A percentile compares a stretch with the other conserved stretches of the same genome.
Evolutionary conservation across 139 green algal species (phyloP).

Genomic region (Deuterostichococcus epilithicus): DNA sequence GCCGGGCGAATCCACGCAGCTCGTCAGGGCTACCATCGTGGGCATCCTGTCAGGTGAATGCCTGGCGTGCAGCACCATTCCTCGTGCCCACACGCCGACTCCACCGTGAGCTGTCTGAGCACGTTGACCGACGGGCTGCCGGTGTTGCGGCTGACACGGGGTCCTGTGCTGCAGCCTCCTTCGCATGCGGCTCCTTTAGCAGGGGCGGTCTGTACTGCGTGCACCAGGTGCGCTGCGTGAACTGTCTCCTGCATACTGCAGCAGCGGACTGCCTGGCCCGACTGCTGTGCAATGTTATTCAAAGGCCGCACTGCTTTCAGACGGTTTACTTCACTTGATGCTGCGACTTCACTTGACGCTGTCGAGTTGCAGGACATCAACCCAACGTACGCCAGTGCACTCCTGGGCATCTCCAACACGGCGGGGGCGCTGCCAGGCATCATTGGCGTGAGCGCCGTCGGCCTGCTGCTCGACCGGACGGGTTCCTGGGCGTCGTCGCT

Average conservation of each 20-base stretch:
- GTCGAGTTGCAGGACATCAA: slow-evolving; percentile 52
- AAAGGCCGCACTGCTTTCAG: no score
- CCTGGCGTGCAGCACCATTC: background rate
- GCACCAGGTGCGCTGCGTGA: slow-evolving; percentile 49
- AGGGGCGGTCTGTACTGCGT: slow-evolving; percentile 80
- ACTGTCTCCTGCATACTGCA: background rate
- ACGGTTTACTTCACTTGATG: background rate
- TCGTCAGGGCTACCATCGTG: slow-evolving; percentile 31
- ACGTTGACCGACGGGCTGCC: no score
- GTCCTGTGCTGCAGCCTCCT: slow-evolving; percentile 14
- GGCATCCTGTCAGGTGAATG: slow-evolving; percentile 27
- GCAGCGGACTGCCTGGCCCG: background rate
- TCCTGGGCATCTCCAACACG: slow-evolving; percentile 78
- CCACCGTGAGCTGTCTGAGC: no score
- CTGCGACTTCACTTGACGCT: background rate
- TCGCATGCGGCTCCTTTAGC: slow-evolving; percentile 60
- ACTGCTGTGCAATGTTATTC: background rate
- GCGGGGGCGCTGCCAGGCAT: slow-evolving; percentile 68
- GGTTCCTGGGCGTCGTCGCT: slow-evolving; percentile 43
- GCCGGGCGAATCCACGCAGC: slow-evolving; percentile 8
- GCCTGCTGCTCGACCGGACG: slow-evolving; percentile 54
- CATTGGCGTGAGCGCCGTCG: slow-evolving; percentile 62
- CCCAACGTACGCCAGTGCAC: slow-evolving; percentile 68
- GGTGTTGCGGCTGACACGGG: background rate
- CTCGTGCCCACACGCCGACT: no score